phyloP scores from a whole-genome alignment of 495 filamentous ascomycete genomes.

The Penicillium desertorum region DNA sequence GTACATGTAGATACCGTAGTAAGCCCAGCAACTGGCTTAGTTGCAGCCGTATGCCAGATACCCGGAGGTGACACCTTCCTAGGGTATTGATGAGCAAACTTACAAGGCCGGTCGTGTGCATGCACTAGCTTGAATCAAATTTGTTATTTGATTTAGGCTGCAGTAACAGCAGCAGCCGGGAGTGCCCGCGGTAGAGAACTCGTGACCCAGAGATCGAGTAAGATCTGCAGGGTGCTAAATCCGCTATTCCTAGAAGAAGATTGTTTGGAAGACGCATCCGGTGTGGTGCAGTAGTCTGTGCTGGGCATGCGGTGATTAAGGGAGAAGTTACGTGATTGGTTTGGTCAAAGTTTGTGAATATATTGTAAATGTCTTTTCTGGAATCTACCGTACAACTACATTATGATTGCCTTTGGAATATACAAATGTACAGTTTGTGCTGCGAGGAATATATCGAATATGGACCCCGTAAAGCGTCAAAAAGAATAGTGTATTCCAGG shows the following conservation, averaged over 20 bases:
- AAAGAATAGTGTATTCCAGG: neutral
- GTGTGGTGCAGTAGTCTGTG: slow-evolving; percentile 11
- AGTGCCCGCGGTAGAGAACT: slow-evolving; percentile 13
- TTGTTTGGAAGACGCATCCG: slow-evolving; percentile 4
- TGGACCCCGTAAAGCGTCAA: neutral
- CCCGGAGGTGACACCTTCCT: slow-evolving; percentile 5
- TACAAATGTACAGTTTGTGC: neutral
- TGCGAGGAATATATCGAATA: neutral
- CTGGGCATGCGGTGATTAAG: neutral
- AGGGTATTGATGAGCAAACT: neutral
- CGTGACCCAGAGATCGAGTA: slow-evolving; percentile 18
- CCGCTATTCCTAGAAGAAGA: neutral
- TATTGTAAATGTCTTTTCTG: neutral
- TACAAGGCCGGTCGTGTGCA: slow-evolving; percentile 6
- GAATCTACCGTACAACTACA: neutral
- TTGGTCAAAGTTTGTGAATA: neutral
- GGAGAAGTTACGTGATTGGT: neutral
- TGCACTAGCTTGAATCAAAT: slow-evolving; percentile 19
- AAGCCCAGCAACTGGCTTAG: neutral
- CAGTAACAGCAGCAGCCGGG: slow-evolving; percentile 12
- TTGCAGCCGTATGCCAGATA: slow-evolving; percentile 8
- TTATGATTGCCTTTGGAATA: neutral
- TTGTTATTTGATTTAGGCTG: slow-evolving; percentile 24
- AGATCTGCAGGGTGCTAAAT: slow-evolving; percentile 5
- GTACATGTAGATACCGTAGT: neutral